Conservation (phyloP, 1,139 yeast genomes). For the Blastobotrys capitulatus region DNA sequence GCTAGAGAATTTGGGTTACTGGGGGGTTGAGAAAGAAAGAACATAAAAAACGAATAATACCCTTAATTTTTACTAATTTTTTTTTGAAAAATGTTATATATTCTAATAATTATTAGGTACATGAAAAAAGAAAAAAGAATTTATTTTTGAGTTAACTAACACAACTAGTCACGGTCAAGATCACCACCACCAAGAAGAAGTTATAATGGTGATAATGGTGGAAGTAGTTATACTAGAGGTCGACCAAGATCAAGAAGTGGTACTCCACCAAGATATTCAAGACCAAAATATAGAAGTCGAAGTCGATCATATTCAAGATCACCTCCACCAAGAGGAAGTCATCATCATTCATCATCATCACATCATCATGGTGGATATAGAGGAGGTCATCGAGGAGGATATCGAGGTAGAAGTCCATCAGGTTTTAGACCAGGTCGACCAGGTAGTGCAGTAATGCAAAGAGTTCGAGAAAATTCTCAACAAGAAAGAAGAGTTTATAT, state of each 20-base stretch:
- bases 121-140: not conserved
- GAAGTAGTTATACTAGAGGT: not conserved
- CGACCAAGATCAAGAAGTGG: constrained; percentile 1
- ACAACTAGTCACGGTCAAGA: constrained; percentile 6
- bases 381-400: not conserved
- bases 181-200: constrained; percentile 9
- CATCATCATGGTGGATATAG: not conserved
- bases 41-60: too few species aligned
- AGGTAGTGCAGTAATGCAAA: not conserved
- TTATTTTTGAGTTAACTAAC: too few species aligned
- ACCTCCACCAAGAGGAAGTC: not conserved
- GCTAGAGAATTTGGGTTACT: too few species aligned
- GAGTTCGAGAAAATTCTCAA: constrained; percentile 4
- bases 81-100: too few species aligned
- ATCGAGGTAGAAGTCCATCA: constrained; percentile 10
- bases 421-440: not conserved
- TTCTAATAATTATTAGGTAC: too few species aligned
- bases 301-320: constrained; percentile 9
- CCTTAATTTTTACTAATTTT: too few species aligned
- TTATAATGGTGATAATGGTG: not conserved
- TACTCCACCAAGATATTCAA: constrained; percentile 6
- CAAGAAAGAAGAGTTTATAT: constrained; percentile 43
- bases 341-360: not conserved
- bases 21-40: too few species aligned
- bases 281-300: constrained; percentile 2